Evolutionary conservation across 176 grass and related monocot species (phyloP).

Genomic region (Bromus sterilis): DNA sequence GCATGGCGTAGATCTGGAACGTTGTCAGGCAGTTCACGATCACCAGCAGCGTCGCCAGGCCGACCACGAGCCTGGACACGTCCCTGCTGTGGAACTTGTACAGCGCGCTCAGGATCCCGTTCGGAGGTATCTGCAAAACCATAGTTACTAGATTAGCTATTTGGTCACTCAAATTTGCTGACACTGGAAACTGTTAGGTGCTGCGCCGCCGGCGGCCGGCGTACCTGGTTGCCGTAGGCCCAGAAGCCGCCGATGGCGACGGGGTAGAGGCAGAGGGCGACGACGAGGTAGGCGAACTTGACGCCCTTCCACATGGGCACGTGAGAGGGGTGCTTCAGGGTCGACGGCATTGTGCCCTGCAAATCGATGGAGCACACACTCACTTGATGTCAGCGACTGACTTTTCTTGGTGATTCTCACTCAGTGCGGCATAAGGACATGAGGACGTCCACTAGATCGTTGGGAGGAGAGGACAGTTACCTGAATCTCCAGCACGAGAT

Average conservation of each 20-base stretch:
- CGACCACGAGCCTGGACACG: slow-evolving; percentile 52
- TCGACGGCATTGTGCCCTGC: slow-evolving; percentile 91
- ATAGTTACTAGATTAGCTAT: too few species aligned
- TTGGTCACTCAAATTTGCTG: neutral
- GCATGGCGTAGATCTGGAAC: slow-evolving; percentile 92
- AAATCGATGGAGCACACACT: slow-evolving; percentile 18
- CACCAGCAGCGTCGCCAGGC: slow-evolving; percentile 59
- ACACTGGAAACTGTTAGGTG: neutral
- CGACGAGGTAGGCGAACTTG: slow-evolving; percentile 59
- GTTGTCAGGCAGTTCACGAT: slow-evolving; percentile 81
- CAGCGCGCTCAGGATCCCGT: slow-evolving; percentile 63
- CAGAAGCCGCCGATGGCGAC: slow-evolving; percentile 86
- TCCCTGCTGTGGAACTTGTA: slow-evolving; percentile 65
- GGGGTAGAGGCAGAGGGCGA: slow-evolving; percentile 71
- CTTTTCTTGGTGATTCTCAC: neutral
- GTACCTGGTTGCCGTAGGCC: slow-evolving; percentile 87
- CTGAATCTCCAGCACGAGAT: slow-evolving; percentile 94
- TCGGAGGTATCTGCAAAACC: slow-evolving; percentile 65
- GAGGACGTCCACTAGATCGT: neutral
- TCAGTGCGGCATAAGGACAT: neutral
- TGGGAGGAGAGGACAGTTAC: neutral
- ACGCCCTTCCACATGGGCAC: slow-evolving; percentile 98
- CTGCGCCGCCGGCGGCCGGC: too few species aligned
- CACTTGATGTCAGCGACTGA: neutral
- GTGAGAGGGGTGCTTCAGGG: slow-evolving; percentile 76